phyloP scores from a whole-genome alignment of 75 land plant species.

The Ceratopteris richardii region DNA sequence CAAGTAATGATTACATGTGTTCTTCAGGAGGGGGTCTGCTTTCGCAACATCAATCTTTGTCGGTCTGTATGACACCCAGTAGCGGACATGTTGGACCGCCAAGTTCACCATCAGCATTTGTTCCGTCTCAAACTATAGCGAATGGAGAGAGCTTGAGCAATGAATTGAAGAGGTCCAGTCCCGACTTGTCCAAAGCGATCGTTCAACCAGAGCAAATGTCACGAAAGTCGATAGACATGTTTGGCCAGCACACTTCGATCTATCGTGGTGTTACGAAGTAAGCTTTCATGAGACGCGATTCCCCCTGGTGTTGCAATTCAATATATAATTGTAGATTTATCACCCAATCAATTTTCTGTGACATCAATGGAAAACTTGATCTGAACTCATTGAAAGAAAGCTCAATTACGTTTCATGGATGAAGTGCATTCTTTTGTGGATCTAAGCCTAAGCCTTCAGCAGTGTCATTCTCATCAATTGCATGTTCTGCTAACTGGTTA shows the following conservation, averaged over 20 bases:
- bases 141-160: slow-evolving; percentile 5
- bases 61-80: slow-evolving; percentile 2
- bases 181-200: background rate
- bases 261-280: slow-evolving; percentile 88
- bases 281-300: no score
- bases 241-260: slow-evolving; percentile 85
- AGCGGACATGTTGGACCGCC: background rate
- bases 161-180: background rate
- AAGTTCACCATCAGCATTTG: background rate
- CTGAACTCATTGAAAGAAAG: no score
- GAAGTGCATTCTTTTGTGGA: no score
- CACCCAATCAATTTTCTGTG: no score
- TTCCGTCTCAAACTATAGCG: background rate
- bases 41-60: background rate
- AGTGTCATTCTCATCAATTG: background rate
- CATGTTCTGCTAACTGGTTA: background rate
- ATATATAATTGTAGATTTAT: no score
- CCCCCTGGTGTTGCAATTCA: no score
- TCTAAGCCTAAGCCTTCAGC: no score
- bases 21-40: background rate
- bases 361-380: no score
- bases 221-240: slow-evolving; percentile 80
- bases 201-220: background rate
- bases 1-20: background rate
- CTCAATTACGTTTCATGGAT: no score